Evolutionary conservation across 352 stramenopile species (phyloP).

Genomic region (Phytophthora megakarya): DNA sequence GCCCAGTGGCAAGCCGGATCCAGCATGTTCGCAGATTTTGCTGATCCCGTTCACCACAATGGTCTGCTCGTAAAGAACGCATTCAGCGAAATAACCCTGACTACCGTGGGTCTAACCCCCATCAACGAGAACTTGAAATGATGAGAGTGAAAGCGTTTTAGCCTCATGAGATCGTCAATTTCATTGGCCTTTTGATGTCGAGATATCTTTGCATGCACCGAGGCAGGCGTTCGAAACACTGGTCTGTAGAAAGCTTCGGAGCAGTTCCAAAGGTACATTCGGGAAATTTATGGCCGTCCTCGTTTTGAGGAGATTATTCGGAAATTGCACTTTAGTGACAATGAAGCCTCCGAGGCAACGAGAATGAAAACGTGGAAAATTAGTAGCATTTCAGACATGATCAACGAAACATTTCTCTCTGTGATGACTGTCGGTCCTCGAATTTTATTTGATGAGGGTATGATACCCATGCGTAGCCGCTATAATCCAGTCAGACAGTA

Average conservation of each 20-base stretch:
- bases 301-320: neutral
- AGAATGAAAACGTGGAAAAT: neutral
- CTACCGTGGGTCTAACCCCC: neutral
- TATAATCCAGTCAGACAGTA: neutral
- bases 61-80: neutral
- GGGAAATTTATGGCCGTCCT: neutral
- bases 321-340: conserved; percentile 1
- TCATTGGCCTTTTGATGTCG: neutral
- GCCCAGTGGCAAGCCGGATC: too few relatives aligned
- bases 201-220: neutral
- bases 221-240: neutral
- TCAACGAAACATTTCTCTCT: neutral
- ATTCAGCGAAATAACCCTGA: neutral
- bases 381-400: neutral
- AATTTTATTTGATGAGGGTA: neutral
- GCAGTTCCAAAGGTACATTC: conserved; percentile 2
- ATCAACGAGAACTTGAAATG: neutral
- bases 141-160: neutral
- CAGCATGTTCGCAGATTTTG: too few relatives aligned
- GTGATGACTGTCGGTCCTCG: neutral
- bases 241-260: neutral
- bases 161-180: neutral
- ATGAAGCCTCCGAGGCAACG: neutral
- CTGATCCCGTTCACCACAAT: too few relatives aligned
- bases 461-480: neutral